Evolutionary conservation across 495 filamentous ascomycete species (phyloP), one percentile per base, ranked within the genome.

Genomic region (Cercophora scortea): DNA sequence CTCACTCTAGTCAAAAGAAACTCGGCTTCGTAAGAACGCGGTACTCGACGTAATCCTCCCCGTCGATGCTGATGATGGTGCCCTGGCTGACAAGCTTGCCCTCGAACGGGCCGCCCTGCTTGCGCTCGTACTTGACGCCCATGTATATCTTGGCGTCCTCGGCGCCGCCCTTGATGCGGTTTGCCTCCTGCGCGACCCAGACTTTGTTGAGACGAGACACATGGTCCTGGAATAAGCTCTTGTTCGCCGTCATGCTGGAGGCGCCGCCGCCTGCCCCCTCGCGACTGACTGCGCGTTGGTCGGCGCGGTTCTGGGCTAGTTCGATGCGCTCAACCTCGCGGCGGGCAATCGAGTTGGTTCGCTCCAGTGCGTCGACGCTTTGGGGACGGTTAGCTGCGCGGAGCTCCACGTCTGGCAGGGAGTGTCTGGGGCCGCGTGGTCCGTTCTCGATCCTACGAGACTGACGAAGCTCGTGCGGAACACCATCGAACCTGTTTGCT

Each of bases 11-110:
- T 25, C 52, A 72, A 32, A 73, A 79, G 50, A 79, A 81, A 2
- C 59, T 72, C 12, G 77, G 77, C 61, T 79, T 79, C 12, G 71
- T 78, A 41, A 81, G 65, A 1, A 81, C 75, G 10, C 77, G 68
- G 46, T 81, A 81, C 61, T 79, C 77, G 25, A 81, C 75, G 51
- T 76, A 81, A 42, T 81, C 78, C 58, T 81, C 78, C 9, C 78
- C 78, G 49, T 81, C 78, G 39, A 81, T 79, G 42, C 58, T 75
- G 47, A 81, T 71, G 17, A 79, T 77, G 8, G 70, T 69, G 32
- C 75, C 70, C 45, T 72, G 67, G 56, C 71, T 74, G 39, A 78
- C 77, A 3, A 79, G 68, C 54, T 75, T 75, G 35, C 76, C 76
- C 47, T 71, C 60, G 57, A 81, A 79, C 1, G 75, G 75, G 0